phyloP scores from a whole-genome alignment of 2,329 filamentous ascomycete species.

The Aspergillus quadrilineatus region DNA sequence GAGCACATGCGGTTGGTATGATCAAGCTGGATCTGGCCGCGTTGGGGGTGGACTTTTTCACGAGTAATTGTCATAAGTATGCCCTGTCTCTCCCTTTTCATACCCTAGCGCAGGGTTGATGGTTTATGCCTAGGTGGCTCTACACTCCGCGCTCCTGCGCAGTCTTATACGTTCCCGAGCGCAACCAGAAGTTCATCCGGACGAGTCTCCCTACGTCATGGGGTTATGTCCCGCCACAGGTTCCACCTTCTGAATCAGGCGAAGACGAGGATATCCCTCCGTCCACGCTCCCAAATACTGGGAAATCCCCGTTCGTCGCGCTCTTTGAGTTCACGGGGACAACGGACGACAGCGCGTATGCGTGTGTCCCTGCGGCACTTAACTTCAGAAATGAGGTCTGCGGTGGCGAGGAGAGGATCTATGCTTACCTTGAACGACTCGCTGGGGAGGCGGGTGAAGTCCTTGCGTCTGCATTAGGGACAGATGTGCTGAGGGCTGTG shows the following conservation, averaged over 20 bases:
- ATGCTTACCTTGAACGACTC: constrained; percentile 61
- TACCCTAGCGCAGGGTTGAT: neutral
- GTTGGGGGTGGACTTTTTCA: constrained; percentile 79
- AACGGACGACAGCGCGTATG: constrained; percentile 67
- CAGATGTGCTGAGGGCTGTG: constrained; percentile 58
- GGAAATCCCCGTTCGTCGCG: constrained; percentile 61
- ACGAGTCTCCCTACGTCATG: constrained; percentile 78
- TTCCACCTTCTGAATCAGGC: neutral
- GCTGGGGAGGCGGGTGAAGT: constrained; percentile 62
- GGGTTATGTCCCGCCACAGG: constrained; percentile 57
- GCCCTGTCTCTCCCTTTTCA: neutral
- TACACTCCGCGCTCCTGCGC: constrained; percentile 76
- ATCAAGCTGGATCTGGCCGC: constrained; percentile 65
- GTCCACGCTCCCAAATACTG: constrained; percentile 48
- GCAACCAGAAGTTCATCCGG: constrained; percentile 73
- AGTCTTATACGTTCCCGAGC: constrained; percentile 72
- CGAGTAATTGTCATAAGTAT: constrained; percentile 79
- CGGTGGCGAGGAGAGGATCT: constrained; percentile 71
- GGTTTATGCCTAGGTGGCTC: constrained; percentile 63
- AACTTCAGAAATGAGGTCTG: constrained; percentile 67
- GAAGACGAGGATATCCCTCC: constrained; percentile 12
- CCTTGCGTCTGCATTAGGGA: constrained; percentile 65
- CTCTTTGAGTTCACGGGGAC: constrained; percentile 79
- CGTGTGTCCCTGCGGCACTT: constrained; percentile 70
- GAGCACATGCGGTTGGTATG: constrained; percentile 80